These are phyloP conservation scores for Meyerozyma smithsonii DNA, from an alignment of 1,139 yeast species.

Conservation along the genomic window DNA sequence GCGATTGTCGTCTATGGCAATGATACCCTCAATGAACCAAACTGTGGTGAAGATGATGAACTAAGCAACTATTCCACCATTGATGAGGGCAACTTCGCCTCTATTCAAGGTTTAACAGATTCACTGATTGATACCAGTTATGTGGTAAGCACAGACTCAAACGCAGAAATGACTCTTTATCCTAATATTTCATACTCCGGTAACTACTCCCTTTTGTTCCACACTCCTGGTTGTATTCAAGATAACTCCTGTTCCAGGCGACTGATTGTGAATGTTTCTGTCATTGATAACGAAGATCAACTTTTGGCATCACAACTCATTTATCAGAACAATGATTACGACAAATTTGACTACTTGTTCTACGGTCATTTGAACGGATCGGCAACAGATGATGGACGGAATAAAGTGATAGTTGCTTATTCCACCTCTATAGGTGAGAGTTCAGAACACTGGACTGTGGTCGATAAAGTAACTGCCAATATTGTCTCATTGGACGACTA, in stretches of 20 bases:
- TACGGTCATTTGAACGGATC: conserved; percentile 62
- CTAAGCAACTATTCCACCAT: conserved; percentile 29
- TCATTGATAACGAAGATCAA: conserved; percentile 46
- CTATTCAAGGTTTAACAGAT: conserved; percentile 20
- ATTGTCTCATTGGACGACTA: conserved; percentile 48
- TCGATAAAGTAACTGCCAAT: conserved; percentile 61
- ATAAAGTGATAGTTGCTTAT: conserved; percentile 47
- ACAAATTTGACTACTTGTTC: conserved; percentile 76
- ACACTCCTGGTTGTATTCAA: conserved; percentile 80
- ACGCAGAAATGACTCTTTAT: conserved; percentile 51
- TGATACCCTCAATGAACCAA: conserved; percentile 64
- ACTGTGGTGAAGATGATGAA: conserved; percentile 37
- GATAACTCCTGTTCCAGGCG: conserved; percentile 69
- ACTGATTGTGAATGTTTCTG: conserved; percentile 74
- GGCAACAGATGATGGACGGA: conserved; percentile 34
- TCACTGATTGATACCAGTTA: conserved; percentile 21
- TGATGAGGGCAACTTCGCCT: conserved; percentile 29
- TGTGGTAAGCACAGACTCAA: conserved; percentile 26
- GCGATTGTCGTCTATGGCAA: conserved; percentile 66
- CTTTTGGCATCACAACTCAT: conserved; percentile 39
- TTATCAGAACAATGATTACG: conserved; percentile 74
- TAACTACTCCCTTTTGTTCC: conserved; percentile 62
- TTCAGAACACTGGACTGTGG: conserved; percentile 53
- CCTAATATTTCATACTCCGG: conserved; percentile 77
- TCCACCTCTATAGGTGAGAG: conserved; percentile 27